Conservation (phyloP, 2,329 filamentous ascomycete species). For the Fusarium sp. region DNA sequence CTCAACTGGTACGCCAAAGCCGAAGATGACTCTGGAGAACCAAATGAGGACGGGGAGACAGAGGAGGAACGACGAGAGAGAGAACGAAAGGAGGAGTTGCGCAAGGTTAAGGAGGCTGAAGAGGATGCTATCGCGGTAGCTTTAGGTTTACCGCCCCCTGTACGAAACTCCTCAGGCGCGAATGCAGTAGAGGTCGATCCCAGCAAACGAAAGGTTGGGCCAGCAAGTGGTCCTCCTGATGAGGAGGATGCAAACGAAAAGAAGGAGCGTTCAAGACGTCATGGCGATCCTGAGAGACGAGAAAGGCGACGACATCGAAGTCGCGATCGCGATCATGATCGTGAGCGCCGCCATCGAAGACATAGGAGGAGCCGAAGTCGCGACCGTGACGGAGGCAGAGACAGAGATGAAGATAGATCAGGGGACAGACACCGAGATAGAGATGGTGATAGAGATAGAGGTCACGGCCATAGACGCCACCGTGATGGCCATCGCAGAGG, state of each 20-base stretch:
- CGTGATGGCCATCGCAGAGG: slow-evolving; percentile 15
- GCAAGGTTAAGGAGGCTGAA: slow-evolving; percentile 87
- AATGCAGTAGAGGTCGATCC: slow-evolving; percentile 75
- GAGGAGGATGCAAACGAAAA: slow-evolving; percentile 43
- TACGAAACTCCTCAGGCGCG: slow-evolving; percentile 66
- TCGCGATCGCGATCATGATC: slow-evolving; percentile 46
- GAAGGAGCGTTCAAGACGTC: slow-evolving; percentile 47
- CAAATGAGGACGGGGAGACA: slow-evolving; percentile 64
- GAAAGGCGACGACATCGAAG: slow-evolving; percentile 52
- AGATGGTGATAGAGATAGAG: slow-evolving; percentile 8
- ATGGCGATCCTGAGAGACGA: slow-evolving; percentile 46
- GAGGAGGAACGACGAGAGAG: slow-evolving; percentile 68
- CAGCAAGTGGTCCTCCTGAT: slow-evolving; percentile 39
- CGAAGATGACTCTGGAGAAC: slow-evolving; percentile 52
- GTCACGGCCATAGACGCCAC: slow-evolving; percentile 31
- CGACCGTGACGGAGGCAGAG: slow-evolving; percentile 39
- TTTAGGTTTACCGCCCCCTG: slow-evolving; percentile 79
- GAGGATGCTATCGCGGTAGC: slow-evolving; percentile 89
- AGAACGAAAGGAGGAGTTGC: slow-evolving; percentile 80
- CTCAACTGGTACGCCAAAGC: slow-evolving; percentile 73
- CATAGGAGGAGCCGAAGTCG: slow-evolving; percentile 50
- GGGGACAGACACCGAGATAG: slow-evolving; percentile 13
- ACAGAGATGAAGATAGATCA: slow-evolving; percentile 26
- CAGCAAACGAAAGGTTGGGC: slow-evolving; percentile 51
- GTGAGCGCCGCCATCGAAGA: slow-evolving; percentile 46